Percentiles rank a stretch among this genome's conserved stretches.
Conservation (phyloP, 805 yeast genomes). For the Metschnikowia anglica region DNA sequence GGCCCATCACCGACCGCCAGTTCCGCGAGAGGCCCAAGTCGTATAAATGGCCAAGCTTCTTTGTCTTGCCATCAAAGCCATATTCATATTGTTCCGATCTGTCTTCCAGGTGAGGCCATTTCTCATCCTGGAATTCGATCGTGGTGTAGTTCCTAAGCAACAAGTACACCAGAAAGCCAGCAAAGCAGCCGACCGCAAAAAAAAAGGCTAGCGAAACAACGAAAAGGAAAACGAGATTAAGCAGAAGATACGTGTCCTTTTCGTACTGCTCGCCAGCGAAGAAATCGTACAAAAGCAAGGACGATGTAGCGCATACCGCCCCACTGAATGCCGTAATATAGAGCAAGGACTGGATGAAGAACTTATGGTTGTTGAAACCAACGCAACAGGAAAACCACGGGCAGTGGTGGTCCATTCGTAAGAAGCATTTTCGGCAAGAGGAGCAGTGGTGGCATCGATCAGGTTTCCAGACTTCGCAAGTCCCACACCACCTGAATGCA, state of each 20-base stretch:
- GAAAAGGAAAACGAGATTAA: conserved; percentile 61
- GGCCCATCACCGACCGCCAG: conserved; percentile 76
- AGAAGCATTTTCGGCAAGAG: conserved; percentile 45
- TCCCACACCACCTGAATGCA: conserved; percentile 57
- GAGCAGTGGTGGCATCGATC: conserved; percentile 61
- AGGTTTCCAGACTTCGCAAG: conserved; percentile 58
- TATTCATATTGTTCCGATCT: conserved; percentile 33
- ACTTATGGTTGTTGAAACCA: conserved; percentile 79
- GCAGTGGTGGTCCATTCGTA: conserved; percentile 61
- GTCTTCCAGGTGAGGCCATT: conserved; percentile 45
- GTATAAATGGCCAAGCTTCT: conserved; percentile 62
- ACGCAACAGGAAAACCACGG: conserved; percentile 94
- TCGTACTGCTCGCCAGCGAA: conserved; percentile 41
- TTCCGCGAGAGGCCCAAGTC: conserved; percentile 67
- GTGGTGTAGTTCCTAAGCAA: conserved; percentile 71
- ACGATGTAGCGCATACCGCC: conserved; percentile 41
- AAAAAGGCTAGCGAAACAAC: conserved; percentile 57
- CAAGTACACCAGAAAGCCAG: conserved; percentile 57
- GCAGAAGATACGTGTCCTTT: conserved; percentile 43
- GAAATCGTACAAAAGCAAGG: conserved; percentile 47
- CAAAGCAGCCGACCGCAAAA: conserved; percentile 46
- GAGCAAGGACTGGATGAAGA: conserved; percentile 69
- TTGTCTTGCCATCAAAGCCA: conserved; percentile 40
- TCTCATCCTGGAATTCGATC: conserved; percentile 65
- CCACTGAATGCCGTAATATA: conserved; percentile 51